phyloP scores from a whole-genome alignment of 139 green algal species.

The Diplosphaera chodatii region DNA sequence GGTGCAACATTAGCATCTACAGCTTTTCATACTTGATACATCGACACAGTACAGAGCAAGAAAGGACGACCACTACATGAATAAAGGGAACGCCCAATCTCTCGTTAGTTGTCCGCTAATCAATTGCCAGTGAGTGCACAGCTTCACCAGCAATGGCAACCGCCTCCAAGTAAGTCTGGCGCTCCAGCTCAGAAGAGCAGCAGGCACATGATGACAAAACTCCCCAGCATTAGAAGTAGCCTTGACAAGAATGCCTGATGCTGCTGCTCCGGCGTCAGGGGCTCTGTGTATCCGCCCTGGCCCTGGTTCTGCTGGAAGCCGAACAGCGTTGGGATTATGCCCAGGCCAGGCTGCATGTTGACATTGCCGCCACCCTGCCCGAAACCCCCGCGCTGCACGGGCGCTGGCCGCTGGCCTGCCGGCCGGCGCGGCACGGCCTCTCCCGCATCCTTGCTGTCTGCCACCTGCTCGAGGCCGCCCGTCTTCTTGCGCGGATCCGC shows the following conservation, averaged over 20 bases:
- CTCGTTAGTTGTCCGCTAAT: no score
- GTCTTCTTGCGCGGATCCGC: conserved; percentile 44
- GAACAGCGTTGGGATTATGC: conserved; percentile 77
- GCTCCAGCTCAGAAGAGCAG: conserved; percentile 82
- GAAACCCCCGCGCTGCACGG: conserved; percentile 2
- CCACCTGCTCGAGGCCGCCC: background rate
- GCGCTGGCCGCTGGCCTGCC: conserved; percentile 37
- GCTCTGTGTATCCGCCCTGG: conserved; percentile 34
- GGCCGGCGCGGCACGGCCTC: conserved; percentile 34
- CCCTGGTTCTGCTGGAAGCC: conserved; percentile 53
- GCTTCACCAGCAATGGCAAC: no score
- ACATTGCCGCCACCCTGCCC: conserved; percentile 27
- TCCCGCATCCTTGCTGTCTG: conserved; percentile 8
- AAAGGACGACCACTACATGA: no score
- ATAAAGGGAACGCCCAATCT: no score
- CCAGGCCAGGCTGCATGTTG: conserved; percentile 31
- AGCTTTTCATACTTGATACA: background rate
- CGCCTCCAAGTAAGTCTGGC: no score
- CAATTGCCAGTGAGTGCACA: no score
- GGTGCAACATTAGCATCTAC: no score
- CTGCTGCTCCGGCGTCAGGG: conserved; percentile 83
- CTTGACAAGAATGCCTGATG: conserved; percentile 72
- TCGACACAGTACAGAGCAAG: no score
- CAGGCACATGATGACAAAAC: conserved; percentile 91
- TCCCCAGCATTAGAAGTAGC: conserved; percentile 89